Evolutionary conservation across 805 yeast genomes (phyloP).

Genomic region (Wickerhamomyces strasburgensis): DNA sequence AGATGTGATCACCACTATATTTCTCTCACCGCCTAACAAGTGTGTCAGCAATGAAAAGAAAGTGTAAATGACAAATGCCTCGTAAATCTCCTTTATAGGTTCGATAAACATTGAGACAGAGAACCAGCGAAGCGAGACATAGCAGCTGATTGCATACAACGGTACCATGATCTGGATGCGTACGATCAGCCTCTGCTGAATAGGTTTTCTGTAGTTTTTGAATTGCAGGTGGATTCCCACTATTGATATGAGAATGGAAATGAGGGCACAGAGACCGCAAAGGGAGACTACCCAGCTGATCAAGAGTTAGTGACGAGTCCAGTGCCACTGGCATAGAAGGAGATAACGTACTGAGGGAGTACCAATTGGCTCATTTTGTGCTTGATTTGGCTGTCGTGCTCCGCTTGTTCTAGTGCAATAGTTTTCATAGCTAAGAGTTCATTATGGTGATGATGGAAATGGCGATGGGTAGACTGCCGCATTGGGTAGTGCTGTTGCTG

Average conservation of each 20-base stretch:
- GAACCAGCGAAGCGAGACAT: conserved; percentile 46
- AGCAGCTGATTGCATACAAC: conserved; percentile 69
- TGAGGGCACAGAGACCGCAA: conserved; percentile 11
- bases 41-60: conserved; percentile 80
- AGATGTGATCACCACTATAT: conserved; percentile 64
- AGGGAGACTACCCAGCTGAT: conserved; percentile 9
- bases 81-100: conserved; percentile 85
- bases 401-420: too few species aligned
- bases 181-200: conserved; percentile 78
- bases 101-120: conserved; percentile 46
- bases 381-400: too few species aligned
- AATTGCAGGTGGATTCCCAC: conserved; percentile 36
- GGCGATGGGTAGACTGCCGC: too few species aligned
- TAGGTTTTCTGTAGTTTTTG: conserved; percentile 78
- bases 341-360: background rate
- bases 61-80: conserved; percentile 93
- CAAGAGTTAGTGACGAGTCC: conserved; percentile 3
- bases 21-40: conserved; percentile 88
- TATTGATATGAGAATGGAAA: conserved; percentile 10
- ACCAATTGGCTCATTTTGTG: background rate
- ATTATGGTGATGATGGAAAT: too few species aligned
- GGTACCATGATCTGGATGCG: conserved; percentile 83
- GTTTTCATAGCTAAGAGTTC: too few species aligned
- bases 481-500: too few species aligned
- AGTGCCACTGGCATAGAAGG: background rate